Conservation (phyloP, 2,329 filamentous ascomycete species). For the Aureobasidium uvarum region DNA sequence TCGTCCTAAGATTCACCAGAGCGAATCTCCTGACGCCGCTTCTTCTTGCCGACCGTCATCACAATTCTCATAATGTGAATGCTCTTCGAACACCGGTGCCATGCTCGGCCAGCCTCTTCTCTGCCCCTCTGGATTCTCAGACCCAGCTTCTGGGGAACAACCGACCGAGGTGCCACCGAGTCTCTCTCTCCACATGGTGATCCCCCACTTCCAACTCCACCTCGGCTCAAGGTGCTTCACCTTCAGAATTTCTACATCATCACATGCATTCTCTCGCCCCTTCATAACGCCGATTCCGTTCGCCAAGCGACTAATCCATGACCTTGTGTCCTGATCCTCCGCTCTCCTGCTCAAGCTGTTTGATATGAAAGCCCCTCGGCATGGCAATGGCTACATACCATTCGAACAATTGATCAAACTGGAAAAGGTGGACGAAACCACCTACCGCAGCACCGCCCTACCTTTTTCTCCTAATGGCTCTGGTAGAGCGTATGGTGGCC, state of each 20-base stretch:
- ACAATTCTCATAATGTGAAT: too few species aligned
- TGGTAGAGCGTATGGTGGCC: slow-evolving; percentile 53
- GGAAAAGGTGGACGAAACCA: slow-evolving; percentile 43
- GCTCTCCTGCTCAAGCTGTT: not conserved
- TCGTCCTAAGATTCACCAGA: not conserved
- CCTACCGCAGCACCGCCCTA: slow-evolving; percentile 43
- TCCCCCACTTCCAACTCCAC: slow-evolving; percentile 9
- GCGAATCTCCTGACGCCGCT: not conserved
- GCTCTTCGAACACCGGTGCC: not conserved
- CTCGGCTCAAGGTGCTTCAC: not conserved
- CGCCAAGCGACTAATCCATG: slow-evolving; percentile 6
- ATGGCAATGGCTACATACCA: slow-evolving; percentile 39
- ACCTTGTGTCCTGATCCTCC: not conserved
- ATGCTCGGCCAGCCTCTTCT: not conserved
- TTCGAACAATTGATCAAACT: slow-evolving; percentile 45
- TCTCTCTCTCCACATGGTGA: slow-evolving; percentile 7
- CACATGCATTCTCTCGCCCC: slow-evolving; percentile 4
- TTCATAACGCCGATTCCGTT: not conserved
- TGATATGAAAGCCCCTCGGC: slow-evolving; percentile 26
- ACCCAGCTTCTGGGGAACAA: not conserved
- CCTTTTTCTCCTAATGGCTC: slow-evolving; percentile 47
- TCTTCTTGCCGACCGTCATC: not conserved
- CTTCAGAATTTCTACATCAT: not conserved
- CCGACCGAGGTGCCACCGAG: slow-evolving; percentile 20
- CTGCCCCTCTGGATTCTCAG: not conserved